Evolutionary conservation across 495 filamentous ascomycete species (phyloP).

Genomic region (Alectoria sarmentosa): DNA sequence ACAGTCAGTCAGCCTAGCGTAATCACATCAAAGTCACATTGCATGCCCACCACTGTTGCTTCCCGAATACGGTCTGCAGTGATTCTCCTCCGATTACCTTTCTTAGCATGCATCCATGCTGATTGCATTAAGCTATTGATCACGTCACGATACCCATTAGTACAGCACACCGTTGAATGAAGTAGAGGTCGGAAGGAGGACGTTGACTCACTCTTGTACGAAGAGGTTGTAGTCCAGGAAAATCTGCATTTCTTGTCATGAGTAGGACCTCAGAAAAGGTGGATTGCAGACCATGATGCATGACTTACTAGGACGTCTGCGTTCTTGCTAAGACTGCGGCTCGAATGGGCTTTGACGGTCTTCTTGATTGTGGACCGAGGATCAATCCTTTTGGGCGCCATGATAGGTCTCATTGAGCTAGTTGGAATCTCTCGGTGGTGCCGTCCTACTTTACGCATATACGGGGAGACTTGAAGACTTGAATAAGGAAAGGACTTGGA

Average conservation of each 20-base stretch:
- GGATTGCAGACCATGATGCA: background rate
- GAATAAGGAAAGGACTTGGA: too few species aligned
- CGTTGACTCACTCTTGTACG: constrained; percentile 60
- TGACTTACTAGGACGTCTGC: constrained; percentile 74
- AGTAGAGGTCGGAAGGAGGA: background rate
- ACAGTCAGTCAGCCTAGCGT: constrained; percentile 12
- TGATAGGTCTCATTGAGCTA: constrained; percentile 19
- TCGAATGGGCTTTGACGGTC: constrained; percentile 83
- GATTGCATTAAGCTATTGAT: constrained; percentile 71
- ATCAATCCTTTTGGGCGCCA: constrained; percentile 67
- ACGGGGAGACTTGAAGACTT: background rate
- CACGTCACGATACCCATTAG: constrained; percentile 1
- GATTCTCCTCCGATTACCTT: constrained; percentile 63
- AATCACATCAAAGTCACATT: background rate
- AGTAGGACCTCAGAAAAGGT: background rate
- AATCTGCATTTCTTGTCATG: constrained; percentile 43
- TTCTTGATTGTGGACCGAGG: constrained; percentile 79
- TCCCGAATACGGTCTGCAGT: constrained; percentile 69
- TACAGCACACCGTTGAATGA: constrained; percentile 10
- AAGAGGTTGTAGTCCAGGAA: constrained; percentile 89
- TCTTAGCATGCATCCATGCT: constrained; percentile 67
- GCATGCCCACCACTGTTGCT: constrained; percentile 51
- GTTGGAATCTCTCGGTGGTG: background rate
- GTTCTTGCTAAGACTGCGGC: constrained; percentile 73
- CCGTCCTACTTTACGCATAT: background rate